A percentile compares a stretch with the other conserved stretches of the same genome.
Evolutionary conservation across 1,139 yeast species (phyloP).

Genomic region (Protomyces macrosporus): DNA sequence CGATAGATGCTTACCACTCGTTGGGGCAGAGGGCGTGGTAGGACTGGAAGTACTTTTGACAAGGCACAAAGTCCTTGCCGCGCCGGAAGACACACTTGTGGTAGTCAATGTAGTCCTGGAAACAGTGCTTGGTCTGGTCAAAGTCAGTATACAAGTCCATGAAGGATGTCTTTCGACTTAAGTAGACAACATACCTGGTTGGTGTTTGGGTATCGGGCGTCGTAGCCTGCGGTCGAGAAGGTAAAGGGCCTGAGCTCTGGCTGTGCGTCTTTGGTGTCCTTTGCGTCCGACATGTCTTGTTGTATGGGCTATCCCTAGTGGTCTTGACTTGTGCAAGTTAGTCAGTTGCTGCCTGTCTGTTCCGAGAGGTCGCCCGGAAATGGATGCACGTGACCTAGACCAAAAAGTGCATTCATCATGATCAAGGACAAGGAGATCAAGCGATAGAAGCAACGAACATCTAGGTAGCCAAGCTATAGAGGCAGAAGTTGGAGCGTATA

Average conservation of each 20-base stretch:
- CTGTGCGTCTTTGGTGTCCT: slow-evolving; percentile 20
- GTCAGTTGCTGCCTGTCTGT: too few species aligned
- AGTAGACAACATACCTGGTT: slow-evolving; percentile 23
- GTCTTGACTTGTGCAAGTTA: too few species aligned
- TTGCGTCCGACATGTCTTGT: slow-evolving; percentile 21
- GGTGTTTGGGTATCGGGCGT: slow-evolving; percentile 26
- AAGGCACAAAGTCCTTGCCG: slow-evolving; percentile 98
- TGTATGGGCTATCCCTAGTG: not conserved
- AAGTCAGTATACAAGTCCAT: not conserved
- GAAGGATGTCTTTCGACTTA: not conserved
- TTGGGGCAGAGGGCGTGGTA: slow-evolving; percentile 28
- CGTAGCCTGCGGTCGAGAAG: slow-evolving; percentile 27
- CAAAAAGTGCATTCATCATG: too few species aligned
- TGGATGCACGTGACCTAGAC: too few species aligned
- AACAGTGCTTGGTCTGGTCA: slow-evolving; percentile 26
- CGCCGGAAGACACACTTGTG: slow-evolving; percentile 93
- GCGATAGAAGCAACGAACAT: not conserved
- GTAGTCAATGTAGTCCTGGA: slow-evolving; percentile 91
- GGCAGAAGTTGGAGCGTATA: too few species aligned
- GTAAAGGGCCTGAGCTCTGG: slow-evolving; percentile 21
- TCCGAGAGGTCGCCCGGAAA: too few species aligned
- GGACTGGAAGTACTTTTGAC: slow-evolving; percentile 60
- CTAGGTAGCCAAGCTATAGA: too few species aligned
- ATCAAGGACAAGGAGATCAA: not conserved
- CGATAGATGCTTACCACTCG: slow-evolving; percentile 18